Evolutionary conservation across 2,329 filamentous ascomycete genomes (phyloP), one percentile per base, ranked within the genome.

Genomic region (Stemphylium lycopersici): DNA sequence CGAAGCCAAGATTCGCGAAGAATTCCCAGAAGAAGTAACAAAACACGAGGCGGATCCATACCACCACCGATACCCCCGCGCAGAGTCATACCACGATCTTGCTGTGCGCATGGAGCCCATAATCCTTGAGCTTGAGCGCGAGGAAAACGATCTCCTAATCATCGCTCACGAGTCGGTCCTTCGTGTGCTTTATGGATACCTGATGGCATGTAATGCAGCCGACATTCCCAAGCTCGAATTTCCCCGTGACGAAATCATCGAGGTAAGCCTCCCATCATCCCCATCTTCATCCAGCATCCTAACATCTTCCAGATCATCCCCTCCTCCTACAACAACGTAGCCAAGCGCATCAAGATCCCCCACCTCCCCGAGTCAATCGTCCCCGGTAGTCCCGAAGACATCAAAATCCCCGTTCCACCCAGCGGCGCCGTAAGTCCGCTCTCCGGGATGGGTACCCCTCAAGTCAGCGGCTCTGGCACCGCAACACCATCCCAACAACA

Each of bases 141-240:
- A 99, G 78, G 91, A 97, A 67, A 96, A 96, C 63, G 95, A 99
- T 72, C 83, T 99, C n/a, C 84, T 99, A 48, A 97, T 99, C 71
- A 97, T 99, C 64, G 95, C 95, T 0, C 95, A 99, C 75, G 95
- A 99, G 76, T 96, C 91, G 46, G 95, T 99, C n/a, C 83, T 99
- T 41, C 90, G 95, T 38, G 95, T 99, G 20, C 83, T 99, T 3
- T 99, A 99, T 72, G 93, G 93, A 20, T 99, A 99, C 76, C 82
- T 99, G 34, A 99, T 99, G 95, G 95, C 96, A 66, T 98, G 95
- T 78, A 95, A 93, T 72, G 93, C 96, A 7, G 90, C 89, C 75
- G 92, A 96, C 70, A 99, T 99, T 59, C 95, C 95, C 3, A 89
- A 88, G 65, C 85, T 99, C 58, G 90, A 91, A 63, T 99, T 99